These are phyloP conservation scores for Boletus reticuloceps DNA, from an alignment of 768 basidiomycete genomes.

Conservation along the genomic window DNA sequence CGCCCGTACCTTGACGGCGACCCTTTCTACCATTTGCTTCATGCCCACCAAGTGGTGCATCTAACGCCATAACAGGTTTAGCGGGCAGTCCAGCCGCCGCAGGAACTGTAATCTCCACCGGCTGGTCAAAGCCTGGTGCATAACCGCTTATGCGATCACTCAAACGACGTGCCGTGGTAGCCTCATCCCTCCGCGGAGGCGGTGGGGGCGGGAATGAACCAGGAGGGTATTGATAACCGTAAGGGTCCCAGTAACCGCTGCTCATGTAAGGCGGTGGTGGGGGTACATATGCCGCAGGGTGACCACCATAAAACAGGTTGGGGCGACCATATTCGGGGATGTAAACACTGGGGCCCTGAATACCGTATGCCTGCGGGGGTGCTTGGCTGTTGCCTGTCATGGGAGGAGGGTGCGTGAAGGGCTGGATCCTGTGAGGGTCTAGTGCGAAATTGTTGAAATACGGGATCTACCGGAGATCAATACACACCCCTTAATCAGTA, in stretches of 20 bases:
- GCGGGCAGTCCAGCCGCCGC: conserved; percentile 75
- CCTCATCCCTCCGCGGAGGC: conserved; percentile 55
- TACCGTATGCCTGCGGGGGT: conserved; percentile 83
- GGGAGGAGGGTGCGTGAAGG: conserved; percentile 76
- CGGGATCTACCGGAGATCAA: conserved; percentile 53
- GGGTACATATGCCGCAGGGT: conserved; percentile 33
- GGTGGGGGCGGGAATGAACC: conserved; percentile 35
- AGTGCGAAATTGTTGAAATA: conserved; percentile 96
- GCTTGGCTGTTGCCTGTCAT: conserved; percentile 66
- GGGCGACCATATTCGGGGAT: conserved; percentile 44
- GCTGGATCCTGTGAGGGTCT: conserved; percentile 90
- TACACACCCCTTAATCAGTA: conserved; percentile 5
- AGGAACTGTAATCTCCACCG: conserved; percentile 46
- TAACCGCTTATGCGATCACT: conserved; percentile 82
- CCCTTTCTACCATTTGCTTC: conserved; percentile 34
- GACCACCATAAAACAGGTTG: conserved; percentile 39
- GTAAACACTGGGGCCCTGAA: conserved; percentile 59
- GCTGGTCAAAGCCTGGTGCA: conserved; percentile 48
- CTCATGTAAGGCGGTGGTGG: conserved; percentile 39
- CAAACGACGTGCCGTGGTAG: conserved; percentile 58
- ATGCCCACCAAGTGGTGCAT: conserved; percentile 45
- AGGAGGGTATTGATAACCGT: conserved; percentile 40
- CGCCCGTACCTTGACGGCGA: conserved; percentile 38
- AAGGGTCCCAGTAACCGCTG: conserved; percentile 46
- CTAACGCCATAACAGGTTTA: conserved; percentile 63